Base-by-base conservation (phyloP, 2,329 filamentous ascomycete genomes). In the Aspergillus oerlinghausenensis region DNA sequence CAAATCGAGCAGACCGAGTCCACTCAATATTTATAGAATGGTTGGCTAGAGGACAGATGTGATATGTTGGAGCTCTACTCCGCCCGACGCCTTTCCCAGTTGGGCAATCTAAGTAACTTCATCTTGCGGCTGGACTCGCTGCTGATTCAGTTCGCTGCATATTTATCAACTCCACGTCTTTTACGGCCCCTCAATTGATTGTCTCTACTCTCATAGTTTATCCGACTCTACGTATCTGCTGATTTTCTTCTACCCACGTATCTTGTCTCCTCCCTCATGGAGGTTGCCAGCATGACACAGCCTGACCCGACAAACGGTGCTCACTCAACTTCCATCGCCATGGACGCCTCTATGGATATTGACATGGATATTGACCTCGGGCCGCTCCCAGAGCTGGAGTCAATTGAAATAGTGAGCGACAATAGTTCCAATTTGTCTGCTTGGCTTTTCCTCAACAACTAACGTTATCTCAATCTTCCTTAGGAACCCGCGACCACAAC, bases 331-430 rank as follows among this genome's bases (percentile, higher is more conserved):
- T 21, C 28, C 32, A 55, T 51, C 63, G 52, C 62, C 43, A 71
- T 69, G 60, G 71, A 75, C 52, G 61, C 62, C 38, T 64, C 64
- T 56, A 80, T 90, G 86, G 88, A 91, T 73, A 86, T 90, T 55
- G 88, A 90, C 61, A 89, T 90, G 85, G 88, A 86, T 65, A 78
- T 89, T 62, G 80, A 82, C 63, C 67, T 82, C 32, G 80, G 80
- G 38, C 74, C 80, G 3, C 79, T 82, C 35, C 78, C 74, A 8
- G 75, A 75, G 11, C 64, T 68, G 25, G 71, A 75, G 38, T 54
- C 53, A 45, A 71, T 73, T 55, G 66, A 72, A 50, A 60, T 63
- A 23, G 73, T 73, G 60, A 67, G 72, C 59, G 14, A 28, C 3
- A 38, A 32, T 11, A 25, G 14, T 19, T 48, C 51, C 9, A 48